phyloP scores from a whole-genome alignment of 202 grass and related monocot species.

The Elaeis oleifera region DNA sequence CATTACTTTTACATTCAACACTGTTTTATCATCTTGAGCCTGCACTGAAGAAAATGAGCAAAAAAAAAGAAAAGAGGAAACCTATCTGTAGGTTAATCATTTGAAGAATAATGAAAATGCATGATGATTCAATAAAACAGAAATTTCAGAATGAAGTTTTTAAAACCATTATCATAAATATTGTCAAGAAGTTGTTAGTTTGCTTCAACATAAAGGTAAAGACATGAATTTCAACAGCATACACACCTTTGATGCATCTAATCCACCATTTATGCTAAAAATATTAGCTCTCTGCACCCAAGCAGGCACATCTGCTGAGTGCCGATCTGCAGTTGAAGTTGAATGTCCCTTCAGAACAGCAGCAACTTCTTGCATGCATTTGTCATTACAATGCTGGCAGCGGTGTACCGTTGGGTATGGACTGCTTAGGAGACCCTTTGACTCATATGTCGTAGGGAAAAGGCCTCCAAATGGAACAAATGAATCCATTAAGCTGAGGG shows the following conservation, averaged over 20 bases:
- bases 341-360: constrained; percentile 49
- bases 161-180: too few relatives aligned
- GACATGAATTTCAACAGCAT: constrained; percentile 19
- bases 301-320: constrained; percentile 36
- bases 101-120: too few relatives aligned
- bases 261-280: constrained; percentile 34
- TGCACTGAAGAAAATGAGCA: constrained; percentile 53
- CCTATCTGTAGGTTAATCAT: too few relatives aligned
- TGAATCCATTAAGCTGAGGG: constrained; percentile 36
- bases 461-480: constrained; percentile 61
- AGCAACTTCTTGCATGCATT: constrained; percentile 68
- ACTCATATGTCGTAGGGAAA: constrained; percentile 28
- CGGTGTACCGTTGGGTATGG: constrained; percentile 30
- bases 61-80: too few relatives aligned
- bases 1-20: constrained; percentile 63
- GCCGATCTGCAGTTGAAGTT: constrained; percentile 26
- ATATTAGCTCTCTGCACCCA: constrained; percentile 48
- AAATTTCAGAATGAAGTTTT: too few relatives aligned
- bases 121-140: too few relatives aligned
- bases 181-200: background rate
- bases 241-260: constrained; percentile 71
- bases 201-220: background rate
- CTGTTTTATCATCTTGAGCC: constrained; percentile 61
- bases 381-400: constrained; percentile 65
- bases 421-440: constrained; percentile 23